Conservation (phyloP, 1,139 yeast species). For the Magnusiomyces fungicola region DNA sequence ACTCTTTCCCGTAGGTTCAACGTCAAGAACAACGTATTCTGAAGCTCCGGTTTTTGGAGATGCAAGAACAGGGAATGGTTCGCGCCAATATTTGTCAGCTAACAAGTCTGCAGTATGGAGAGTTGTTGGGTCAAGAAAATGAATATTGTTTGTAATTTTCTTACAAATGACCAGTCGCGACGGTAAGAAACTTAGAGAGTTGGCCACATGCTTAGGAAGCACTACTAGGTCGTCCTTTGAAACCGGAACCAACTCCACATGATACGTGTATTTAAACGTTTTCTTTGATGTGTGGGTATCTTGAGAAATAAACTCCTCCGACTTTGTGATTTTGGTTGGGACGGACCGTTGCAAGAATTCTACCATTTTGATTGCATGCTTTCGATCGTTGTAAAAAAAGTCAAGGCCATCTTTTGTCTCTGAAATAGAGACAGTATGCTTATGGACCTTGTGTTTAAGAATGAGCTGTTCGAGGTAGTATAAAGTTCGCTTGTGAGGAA, state of each 20-base stretch:
- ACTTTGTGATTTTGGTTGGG: constrained; percentile 50
- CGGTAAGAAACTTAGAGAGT: constrained; percentile 65
- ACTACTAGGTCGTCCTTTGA: constrained; percentile 96
- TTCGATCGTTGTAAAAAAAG: constrained; percentile 80
- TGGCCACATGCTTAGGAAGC: constrained; percentile 79
- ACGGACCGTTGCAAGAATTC: constrained; percentile 81
- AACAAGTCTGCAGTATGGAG: constrained; percentile 70
- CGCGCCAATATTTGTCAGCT: constrained; percentile 71
- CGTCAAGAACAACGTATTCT: constrained; percentile 87
- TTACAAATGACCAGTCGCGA: constrained; percentile 58
- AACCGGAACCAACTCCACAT: constrained; percentile 91
- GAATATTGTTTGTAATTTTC: constrained; percentile 72
- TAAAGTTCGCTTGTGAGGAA: constrained; percentile 93
- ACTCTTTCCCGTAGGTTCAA: constrained; percentile 75
- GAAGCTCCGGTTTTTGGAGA: constrained; percentile 60
- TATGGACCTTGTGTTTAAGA: constrained; percentile 86
- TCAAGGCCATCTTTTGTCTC: constrained; percentile 93
- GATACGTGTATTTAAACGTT: constrained; percentile 80
- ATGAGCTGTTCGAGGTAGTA: constrained; percentile 92
- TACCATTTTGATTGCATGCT: constrained; percentile 89
- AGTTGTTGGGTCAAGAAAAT: constrained; percentile 74
- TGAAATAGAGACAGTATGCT: constrained; percentile 85
- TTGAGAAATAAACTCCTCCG: constrained; percentile 62
- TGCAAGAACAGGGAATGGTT: constrained; percentile 68
- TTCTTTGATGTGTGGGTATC: constrained; percentile 89